Evolutionary conservation across 2,329 filamentous ascomycete genomes (phyloP), one percentile per base, ranked within the genome.

Genomic region (Verticillium nubilum): DNA sequence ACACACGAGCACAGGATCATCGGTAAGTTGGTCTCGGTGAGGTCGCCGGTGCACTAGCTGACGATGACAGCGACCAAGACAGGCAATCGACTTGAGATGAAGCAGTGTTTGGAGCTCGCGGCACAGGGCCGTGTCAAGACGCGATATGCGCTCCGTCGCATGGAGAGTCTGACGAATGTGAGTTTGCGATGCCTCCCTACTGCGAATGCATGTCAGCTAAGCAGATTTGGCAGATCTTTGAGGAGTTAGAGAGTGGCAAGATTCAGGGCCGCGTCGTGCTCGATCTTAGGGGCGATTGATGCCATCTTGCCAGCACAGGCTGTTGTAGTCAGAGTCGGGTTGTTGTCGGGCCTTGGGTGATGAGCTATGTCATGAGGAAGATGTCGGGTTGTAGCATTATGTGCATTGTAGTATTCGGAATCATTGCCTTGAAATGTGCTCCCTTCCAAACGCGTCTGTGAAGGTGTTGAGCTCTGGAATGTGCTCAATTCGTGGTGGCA

Each of bases 251-350:
- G 52, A 55, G 56, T 1, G 61, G 61, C 4, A 58, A 57, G 15
- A 63, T 63, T 25, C 53, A 63, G 27, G 60, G 61, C 3, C 61
- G 61, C 6, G 56, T 63, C 2, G 61, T 63, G 17, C 58, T 63
- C 29, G 61, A 62, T 26, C 27, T 63, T 19, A 58, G 58, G 28
- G 25, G 54, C 31, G 54, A 56, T 28, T 42, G 25, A 47, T 15
- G 29, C n/a, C 13, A 37, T 37, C 5, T 17, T 5, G 33, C 5
- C 3, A 17, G 33, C 33, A 37, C 15, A 15, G 5, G 1, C 33
- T 37, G 42, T 25, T 10, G 10, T 12, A 5, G 19, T 50, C 5
- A 23, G 10, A 19, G 17, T 50, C 29, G 42, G n/a, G n/a, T n/a
- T n/a, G 10, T 50, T 9, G 12, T 7, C 12, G 42, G n/a, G 10